Percentiles rank a stretch among this genome's conserved stretches.
These are phyloP conservation scores for Ophiocordyceps robertsii DNA, from an alignment of 2,329 filamentous ascomycete genomes.

Conservation along the genomic window DNA sequence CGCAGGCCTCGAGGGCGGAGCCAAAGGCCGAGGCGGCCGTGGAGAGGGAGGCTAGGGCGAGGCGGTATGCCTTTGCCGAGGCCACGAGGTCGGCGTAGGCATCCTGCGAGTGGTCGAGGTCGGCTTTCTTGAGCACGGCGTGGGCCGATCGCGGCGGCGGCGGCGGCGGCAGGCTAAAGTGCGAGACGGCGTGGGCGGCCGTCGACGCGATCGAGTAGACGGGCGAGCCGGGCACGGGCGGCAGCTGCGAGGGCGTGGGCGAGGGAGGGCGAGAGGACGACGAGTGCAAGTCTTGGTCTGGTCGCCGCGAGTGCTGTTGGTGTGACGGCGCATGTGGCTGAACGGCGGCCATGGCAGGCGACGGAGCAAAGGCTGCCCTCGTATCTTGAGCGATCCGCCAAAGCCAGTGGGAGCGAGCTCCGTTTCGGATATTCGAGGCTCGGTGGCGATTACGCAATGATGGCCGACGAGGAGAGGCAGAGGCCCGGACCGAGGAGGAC, in stretches of 20 bases:
- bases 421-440: too few species aligned
- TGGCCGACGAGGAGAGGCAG: too few species aligned
- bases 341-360: too few species aligned
- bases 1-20: slow-evolving; percentile 51
- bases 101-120: slow-evolving; percentile 48
- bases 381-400: too few species aligned
- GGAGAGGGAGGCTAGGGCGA: slow-evolving; percentile 47
- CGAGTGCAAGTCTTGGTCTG: not conserved
- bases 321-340: not conserved
- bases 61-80: slow-evolving; percentile 49
- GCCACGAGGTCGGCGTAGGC: slow-evolving; percentile 49
- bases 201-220: slow-evolving; percentile 52
- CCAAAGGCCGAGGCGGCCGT: slow-evolving; percentile 50
- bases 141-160: slow-evolving; percentile 44
- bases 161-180: slow-evolving; percentile 46
- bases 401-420: too few species aligned
- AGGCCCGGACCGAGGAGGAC: too few species aligned
- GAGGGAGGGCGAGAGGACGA: slow-evolving; percentile 24
- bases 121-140: slow-evolving; percentile 47
- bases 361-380: too few species aligned
- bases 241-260: slow-evolving; percentile 41
- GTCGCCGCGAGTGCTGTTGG: not conserved
- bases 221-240: slow-evolving; percentile 48
- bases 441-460: too few species aligned
- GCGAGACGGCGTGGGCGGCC: slow-evolving; percentile 42